Evolutionary conservation across 306 rosid genomes (phyloP).

Genomic region (Cucurbita pepo): DNA sequence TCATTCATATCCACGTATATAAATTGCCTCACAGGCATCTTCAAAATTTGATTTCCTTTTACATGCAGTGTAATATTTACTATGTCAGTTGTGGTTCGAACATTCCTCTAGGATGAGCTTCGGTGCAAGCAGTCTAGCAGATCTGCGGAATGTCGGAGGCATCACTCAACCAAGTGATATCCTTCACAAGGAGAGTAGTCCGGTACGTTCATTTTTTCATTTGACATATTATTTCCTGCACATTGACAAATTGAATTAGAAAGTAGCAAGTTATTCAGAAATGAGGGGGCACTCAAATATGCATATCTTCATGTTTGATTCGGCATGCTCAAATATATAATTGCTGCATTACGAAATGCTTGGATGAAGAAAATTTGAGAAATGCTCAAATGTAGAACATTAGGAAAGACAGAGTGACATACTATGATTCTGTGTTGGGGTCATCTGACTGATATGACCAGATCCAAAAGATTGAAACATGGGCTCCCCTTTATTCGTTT

Average conservation of each 20-base stretch:
- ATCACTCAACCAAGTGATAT: conserved; percentile 2
- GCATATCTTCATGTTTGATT: neutral
- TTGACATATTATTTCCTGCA: conserved; percentile 6
- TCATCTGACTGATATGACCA: neutral
- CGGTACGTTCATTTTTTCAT: neutral
- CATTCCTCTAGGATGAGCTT: neutral
- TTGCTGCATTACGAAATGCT: neutral
- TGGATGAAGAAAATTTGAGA: neutral
- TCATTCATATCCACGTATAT: neutral
- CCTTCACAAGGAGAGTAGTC: conserved; percentile 2
- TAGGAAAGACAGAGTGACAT: neutral
- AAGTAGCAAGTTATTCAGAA: neutral
- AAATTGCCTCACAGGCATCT: neutral
- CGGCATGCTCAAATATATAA: neutral
- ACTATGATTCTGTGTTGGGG: conserved; percentile 1
- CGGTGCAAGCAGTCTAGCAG: neutral
- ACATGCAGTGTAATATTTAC: conserved; percentile 1
- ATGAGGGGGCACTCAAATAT: neutral
- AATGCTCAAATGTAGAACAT: neutral
- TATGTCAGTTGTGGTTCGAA: neutral
- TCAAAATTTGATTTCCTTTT: neutral
- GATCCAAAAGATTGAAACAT: conserved; percentile 6
- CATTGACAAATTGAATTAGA: neutral
- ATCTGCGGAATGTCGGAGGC: neutral
- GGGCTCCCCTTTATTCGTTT: conserved; percentile 2